Evolutionary conservation across 2,329 filamentous ascomycete genomes (phyloP).

Genomic region (Trichocomaceae sp.): DNA sequence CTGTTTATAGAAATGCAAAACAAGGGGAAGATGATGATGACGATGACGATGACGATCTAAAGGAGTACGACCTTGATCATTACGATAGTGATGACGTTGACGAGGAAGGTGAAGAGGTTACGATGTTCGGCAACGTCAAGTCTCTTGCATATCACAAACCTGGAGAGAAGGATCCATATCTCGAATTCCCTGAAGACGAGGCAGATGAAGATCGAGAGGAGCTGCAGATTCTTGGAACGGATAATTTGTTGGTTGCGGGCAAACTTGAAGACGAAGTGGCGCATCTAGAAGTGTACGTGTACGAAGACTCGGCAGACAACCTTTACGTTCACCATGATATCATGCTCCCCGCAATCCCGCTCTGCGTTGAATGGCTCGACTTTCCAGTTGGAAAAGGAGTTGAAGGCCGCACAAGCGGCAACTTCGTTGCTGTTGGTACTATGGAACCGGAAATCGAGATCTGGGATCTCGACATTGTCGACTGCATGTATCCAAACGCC

Average conservation of each 20-base stretch:
- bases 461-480: conserved; percentile 92
- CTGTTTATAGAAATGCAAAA: conserved; percentile 23
- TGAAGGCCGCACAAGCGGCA: conserved; percentile 63
- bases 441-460: conserved; percentile 99
- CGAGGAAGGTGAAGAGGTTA: conserved; percentile 63
- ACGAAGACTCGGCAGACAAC: conserved; percentile 91
- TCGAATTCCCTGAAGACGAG: conserved; percentile 74
- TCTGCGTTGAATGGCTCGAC: conserved; percentile 93
- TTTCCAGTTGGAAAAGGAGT: conserved; percentile 71
- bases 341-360: conserved; percentile 93
- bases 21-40: conserved; percentile 64
- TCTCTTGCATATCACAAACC: conserved; percentile 89
- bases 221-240: conserved; percentile 82
- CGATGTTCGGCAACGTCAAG: conserved; percentile 93
- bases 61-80: conserved; percentile 92
- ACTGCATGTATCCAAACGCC: conserved; percentile 97
- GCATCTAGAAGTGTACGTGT: conserved; percentile 94
- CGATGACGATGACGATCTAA: conserved; percentile 81
- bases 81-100: conserved; percentile 80
- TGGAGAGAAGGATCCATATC: conserved; percentile 93
- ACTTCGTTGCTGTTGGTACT: conserved; percentile 90
- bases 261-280: conserved; percentile 97
- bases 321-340: conserved; percentile 99
- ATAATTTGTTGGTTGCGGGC: conserved; percentile 86
- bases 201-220: conserved; percentile 89